Conservation (phyloP, 805 yeast species). For the Metschnikowia similis region DNA sequence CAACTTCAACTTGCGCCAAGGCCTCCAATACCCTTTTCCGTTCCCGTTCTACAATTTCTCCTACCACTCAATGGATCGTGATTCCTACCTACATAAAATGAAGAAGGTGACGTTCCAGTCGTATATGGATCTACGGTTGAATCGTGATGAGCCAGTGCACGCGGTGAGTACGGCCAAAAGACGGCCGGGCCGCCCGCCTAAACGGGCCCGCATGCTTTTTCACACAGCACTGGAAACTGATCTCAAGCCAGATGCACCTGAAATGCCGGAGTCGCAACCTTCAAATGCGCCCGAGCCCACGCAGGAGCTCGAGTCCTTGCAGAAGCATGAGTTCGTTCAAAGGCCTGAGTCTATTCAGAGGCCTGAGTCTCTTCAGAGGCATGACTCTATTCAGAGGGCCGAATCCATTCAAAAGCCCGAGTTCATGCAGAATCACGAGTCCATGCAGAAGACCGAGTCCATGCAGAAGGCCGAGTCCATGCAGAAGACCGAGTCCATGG, state of each 20-base stretch:
- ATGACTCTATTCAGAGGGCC: background rate
- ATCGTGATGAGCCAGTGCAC: conserved; percentile 9
- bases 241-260: background rate
- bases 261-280: background rate
- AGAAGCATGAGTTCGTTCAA: background rate
- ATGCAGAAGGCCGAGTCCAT: background rate
- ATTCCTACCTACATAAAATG: conserved; percentile 22
- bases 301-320: no score
- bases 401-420: background rate
- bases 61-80: conserved; percentile 33
- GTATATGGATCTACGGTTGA: conserved; percentile 34
- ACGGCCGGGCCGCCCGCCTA: background rate
- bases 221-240: background rate
- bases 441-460: background rate
- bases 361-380: background rate
- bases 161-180: background rate
- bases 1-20: conserved; percentile 32
- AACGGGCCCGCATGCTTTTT: background rate
- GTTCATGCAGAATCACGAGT: no score
- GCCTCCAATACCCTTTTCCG: conserved; percentile 43
- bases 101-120: conserved; percentile 27
- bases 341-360: background rate
- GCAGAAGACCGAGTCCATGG: background rate
- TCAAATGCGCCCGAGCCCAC: background rate
- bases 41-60: conserved; percentile 44